Base-by-base conservation (phyloP, 2,329 filamentous ascomycete species). In the Neurospora sp. region DNA sequence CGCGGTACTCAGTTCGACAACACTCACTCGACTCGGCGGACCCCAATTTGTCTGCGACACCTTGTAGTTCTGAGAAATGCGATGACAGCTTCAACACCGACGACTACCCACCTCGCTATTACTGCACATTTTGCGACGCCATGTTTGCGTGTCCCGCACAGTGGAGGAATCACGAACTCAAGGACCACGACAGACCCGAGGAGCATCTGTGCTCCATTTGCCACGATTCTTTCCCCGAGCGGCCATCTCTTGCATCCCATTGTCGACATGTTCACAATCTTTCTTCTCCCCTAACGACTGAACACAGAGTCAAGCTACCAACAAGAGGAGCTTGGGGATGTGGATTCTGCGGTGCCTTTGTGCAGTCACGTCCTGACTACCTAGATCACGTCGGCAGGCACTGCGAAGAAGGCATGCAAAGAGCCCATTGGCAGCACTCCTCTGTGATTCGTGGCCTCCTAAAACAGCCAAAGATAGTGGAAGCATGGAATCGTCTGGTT, bases 381-480 rank as follows among this genome's bases (percentile, higher is more conserved):
- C 72, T 80, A 1, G 76, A 78, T 28, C 74, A 75, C 13, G 67
- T 79, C 9, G 73, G 72, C 23, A 33, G 43, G 2, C 71, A 75
- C 28, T 73, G 72, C 67, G 74, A 76, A 40, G 71, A 75, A 4
- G 72, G 72, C 6, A 69, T 68, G 17, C 70, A 70, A 11, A 69
- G 23, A 42, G 38, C 52, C 5, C 70, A 74, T 7, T 76, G 74
- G 74, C 71, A 74, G 43, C 73, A 73, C 28, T 72, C 71, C 6
- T 68, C 69, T 5, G 74, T 74, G 58, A 74, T 76, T 46, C 72
- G 73, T 62, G 74, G 69, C 2, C 62, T 76, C 38, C 69, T 76
- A 11, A 70, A 62, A n/a, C 73, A 75, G 23, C 73, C 73, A 10
- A 66, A 68, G 15, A n/a, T 76, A 4, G 38, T 66, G 19, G 43